Percentiles rank a stretch among this genome's conserved stretches.
Conservation (phyloP, 805 yeast species). For the Candida lessepsii region DNA sequence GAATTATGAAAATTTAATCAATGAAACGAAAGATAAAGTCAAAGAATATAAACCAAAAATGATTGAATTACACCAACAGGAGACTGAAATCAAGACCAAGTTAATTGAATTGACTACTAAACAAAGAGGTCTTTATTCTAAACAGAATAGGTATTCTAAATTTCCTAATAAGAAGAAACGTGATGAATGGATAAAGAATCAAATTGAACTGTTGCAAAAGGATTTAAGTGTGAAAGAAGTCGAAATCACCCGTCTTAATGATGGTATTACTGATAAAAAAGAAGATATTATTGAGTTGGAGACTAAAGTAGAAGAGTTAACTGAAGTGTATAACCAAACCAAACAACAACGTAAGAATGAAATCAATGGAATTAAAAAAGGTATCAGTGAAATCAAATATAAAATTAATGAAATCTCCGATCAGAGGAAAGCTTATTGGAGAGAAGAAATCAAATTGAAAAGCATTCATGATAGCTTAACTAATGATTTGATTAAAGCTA, state of each 20-base stretch:
- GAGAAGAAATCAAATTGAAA: slow-evolving; percentile 67
- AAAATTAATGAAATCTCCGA: slow-evolving; percentile 52
- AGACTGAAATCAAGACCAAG: slow-evolving; percentile 37
- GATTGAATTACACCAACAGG: slow-evolving; percentile 37
- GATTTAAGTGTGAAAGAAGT: slow-evolving; percentile 27
- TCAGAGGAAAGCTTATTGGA: slow-evolving; percentile 70
- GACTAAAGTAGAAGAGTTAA: slow-evolving; percentile 13
- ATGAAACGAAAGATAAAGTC: slow-evolving; percentile 37
- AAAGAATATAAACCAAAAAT: slow-evolving; percentile 40
- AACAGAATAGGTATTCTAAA: slow-evolving; percentile 65
- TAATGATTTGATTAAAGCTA: slow-evolving; percentile 56
- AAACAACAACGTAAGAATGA: slow-evolving; percentile 11
- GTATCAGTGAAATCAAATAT: slow-evolving; percentile 41
- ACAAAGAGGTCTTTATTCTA: slow-evolving; percentile 63
- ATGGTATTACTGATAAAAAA: slow-evolving; percentile 20
- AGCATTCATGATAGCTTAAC: slow-evolving; percentile 54
- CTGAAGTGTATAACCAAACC: slow-evolving; percentile 10
- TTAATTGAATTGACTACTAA: slow-evolving; percentile 44
- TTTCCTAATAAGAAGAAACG: slow-evolving; percentile 59
- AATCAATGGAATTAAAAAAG: slow-evolving; percentile 25
- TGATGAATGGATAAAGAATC: slow-evolving; percentile 60
- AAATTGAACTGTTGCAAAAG: slow-evolving; percentile 41
- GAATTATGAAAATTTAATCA: slow-evolving; percentile 28
- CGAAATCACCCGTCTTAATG: slow-evolving; percentile 23
- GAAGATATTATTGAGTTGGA: slow-evolving; percentile 23